Evolutionary conservation across 352 stramenopile species (phyloP), one percentile per base, ranked within the genome.

Genomic region (Pythium dissotocum): DNA sequence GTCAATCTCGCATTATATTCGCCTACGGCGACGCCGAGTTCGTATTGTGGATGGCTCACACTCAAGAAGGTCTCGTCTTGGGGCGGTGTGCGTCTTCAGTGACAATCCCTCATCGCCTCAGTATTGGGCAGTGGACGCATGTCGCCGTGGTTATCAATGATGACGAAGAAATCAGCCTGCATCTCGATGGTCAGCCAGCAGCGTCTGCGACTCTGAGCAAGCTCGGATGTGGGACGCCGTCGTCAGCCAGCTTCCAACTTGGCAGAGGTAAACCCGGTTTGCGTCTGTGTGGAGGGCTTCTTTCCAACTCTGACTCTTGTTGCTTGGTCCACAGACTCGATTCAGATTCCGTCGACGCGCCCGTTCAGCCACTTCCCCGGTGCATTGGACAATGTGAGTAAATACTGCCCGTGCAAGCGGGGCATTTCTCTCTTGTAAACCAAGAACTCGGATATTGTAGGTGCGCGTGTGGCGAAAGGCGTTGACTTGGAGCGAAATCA

Each of bases 301-400:
- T 24, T 24, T 24, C 21, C 21, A 24, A 24, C 21, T 63, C 58
- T 59, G 33, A 51, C 21, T 61, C 0, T 61, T 4, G 58, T n/a
- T 24, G 44, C 13, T 9, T 28, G 6, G 2, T 30, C 38, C 30
- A 16, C 16, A 62, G 60, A 62, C 32, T 32, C 58, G 26, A 38
- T 65, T 18, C 40, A 61, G 49, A 38, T 65, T 26, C 33, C 55
- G 49, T 65, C 24, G 48, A 40, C 14, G 77, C 73, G 78, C 60
- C 63, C 70, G 18, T 69, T 81, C 28, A 51, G 30, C 0, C 53
- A 38, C 24, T 57, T 78, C 48, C 30, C 61, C 21, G 80, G 80
- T 6, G 52, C 51, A 18, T 76, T 89, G 46, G 80, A 89, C 51
- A 81, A 87, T 61, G 80, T 87, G 75, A 30, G 58, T 69, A 28